Conservation (phyloP, 805 yeast genomes). For the Starmerella riodocensis region DNA sequence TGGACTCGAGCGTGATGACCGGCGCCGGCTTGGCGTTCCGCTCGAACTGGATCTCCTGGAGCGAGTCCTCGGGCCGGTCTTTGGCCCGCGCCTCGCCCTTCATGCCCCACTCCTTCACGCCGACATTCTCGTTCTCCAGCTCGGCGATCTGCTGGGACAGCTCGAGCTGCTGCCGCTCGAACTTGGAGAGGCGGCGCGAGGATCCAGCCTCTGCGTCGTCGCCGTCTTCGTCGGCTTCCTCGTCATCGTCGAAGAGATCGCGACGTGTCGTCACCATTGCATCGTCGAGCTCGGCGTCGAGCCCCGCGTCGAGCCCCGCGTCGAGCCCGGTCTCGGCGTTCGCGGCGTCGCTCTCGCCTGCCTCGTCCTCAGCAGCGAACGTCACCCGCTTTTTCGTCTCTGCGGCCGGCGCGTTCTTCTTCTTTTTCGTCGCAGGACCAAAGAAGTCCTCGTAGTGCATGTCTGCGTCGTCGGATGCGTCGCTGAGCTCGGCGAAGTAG, state of each 20-base stretch:
- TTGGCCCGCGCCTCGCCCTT: constrained; percentile 80
- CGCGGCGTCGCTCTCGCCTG: constrained; percentile 10
- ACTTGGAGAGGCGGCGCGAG: constrained; percentile 47
- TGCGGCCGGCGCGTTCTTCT: constrained; percentile 8
- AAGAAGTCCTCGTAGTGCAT: constrained; percentile 31
- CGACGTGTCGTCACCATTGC: constrained; percentile 26
- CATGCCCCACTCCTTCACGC: constrained; percentile 86
- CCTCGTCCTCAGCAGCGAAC: constrained; percentile 12
- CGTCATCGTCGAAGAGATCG: constrained; percentile 33
- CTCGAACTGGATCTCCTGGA: constrained; percentile 75
- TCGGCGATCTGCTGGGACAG: constrained; percentile 64
- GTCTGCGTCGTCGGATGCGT: constrained; percentile 35
- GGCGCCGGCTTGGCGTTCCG: constrained; percentile 94
- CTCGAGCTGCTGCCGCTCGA: constrained; percentile 68
- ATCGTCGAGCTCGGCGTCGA: constrained; percentile 10
- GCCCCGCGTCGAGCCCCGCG: too few relatives aligned
- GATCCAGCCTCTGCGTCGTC: constrained; percentile 48
- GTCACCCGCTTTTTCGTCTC: constrained; percentile 2
- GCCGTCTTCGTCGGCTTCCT: constrained; percentile 38
- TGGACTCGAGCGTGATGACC: constrained; percentile 75
- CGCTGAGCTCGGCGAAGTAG: constrained; percentile 31
- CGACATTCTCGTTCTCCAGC: constrained; percentile 76
- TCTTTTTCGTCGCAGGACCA: constrained; percentile 27
- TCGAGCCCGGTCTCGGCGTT: constrained; percentile 21
- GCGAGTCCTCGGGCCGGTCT: constrained; percentile 72